Conservation (phyloP, 768 basidiomycete species). For the Mycena belliarum region DNA sequence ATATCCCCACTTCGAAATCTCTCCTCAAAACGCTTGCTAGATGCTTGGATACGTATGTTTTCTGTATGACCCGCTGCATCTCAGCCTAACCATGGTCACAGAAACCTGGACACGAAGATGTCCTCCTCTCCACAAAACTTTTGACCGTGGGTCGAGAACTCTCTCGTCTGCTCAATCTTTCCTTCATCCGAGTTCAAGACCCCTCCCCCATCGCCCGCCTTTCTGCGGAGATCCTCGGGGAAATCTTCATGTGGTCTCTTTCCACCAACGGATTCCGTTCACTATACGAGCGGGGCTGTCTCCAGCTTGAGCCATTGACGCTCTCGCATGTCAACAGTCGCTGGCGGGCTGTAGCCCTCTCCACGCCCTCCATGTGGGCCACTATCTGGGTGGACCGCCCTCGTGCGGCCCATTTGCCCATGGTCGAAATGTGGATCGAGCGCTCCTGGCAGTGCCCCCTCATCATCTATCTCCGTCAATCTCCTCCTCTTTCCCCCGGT, state of each 20-base stretch:
- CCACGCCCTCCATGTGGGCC: conserved; percentile 27
- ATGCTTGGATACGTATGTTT: neutral
- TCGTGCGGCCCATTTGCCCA: conserved; percentile 10
- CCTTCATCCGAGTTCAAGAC: neutral
- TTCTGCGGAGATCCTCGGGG: conserved; percentile 7
- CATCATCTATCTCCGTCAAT: conserved; percentile 18
- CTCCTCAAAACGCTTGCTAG: no score
- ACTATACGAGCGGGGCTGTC: neutral
- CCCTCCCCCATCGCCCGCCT: conserved; percentile 2
- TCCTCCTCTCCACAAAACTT: neutral
- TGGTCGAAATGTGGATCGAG: conserved; percentile 19
- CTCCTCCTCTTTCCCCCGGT: neutral
- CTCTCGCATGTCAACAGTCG: conserved; percentile 26
- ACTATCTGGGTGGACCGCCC: conserved; percentile 21
- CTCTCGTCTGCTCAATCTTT: conserved; percentile 1
- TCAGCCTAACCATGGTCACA: neutral
- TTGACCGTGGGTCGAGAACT: conserved; percentile 10
- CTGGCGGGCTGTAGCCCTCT: conserved; percentile 27
- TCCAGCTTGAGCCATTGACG: conserved; percentile 14
- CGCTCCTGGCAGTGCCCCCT: conserved; percentile 12
- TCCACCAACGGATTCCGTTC: conserved; percentile 10
- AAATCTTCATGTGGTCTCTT: conserved; percentile 13
- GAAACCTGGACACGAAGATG: neutral
- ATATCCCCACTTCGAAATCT: neutral
- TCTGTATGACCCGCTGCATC: neutral